These are phyloP conservation scores for Leccinum subtestaceum DNA, from an alignment of 768 basidiomycete species.

Conservation along the genomic window DNA sequence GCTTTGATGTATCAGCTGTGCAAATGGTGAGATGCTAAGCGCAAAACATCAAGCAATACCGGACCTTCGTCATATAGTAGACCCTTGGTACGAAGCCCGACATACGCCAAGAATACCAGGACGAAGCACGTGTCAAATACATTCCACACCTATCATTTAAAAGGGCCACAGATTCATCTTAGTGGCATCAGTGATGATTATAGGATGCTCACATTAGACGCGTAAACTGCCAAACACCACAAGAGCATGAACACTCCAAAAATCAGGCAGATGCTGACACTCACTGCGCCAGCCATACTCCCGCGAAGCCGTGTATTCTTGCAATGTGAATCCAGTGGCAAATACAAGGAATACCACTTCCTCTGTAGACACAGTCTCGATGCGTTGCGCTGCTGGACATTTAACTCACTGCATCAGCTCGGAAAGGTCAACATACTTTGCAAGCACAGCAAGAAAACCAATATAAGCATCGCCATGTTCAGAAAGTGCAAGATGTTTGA, in stretches of 20 bases:
- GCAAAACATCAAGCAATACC: conserved; percentile 8
- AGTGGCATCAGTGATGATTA: neutral
- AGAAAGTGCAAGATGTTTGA: conserved; percentile 74
- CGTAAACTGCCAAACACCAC: conserved; percentile 53
- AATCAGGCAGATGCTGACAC: conserved; percentile 30
- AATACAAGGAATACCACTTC: conserved; percentile 77
- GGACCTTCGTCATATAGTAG: conserved; percentile 51
- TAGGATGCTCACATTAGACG: conserved; percentile 62
- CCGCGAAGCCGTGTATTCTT: conserved; percentile 84
- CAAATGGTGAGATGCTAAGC: conserved; percentile 1
- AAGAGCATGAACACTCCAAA: neutral
- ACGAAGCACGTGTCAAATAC: conserved; percentile 80
- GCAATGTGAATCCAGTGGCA: conserved; percentile 73
- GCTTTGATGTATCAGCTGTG: conserved; percentile 44
- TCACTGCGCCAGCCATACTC: conserved; percentile 87
- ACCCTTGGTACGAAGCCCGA: conserved; percentile 63
- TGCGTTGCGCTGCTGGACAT: conserved; percentile 50
- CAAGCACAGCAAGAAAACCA: conserved; percentile 72
- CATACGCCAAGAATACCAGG: conserved; percentile 65
- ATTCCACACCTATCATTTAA: conserved; percentile 73
- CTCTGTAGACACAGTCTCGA: conserved; percentile 49
- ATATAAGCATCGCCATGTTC: conserved; percentile 65
- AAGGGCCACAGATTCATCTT: neutral
- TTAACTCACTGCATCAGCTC: neutral
- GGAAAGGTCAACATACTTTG: conserved; percentile 48